Evolutionary conservation across 2,329 filamentous ascomycete species (phyloP), one percentile per base, ranked within the genome.

Genomic region (Sporothrix euskadiensis): DNA sequence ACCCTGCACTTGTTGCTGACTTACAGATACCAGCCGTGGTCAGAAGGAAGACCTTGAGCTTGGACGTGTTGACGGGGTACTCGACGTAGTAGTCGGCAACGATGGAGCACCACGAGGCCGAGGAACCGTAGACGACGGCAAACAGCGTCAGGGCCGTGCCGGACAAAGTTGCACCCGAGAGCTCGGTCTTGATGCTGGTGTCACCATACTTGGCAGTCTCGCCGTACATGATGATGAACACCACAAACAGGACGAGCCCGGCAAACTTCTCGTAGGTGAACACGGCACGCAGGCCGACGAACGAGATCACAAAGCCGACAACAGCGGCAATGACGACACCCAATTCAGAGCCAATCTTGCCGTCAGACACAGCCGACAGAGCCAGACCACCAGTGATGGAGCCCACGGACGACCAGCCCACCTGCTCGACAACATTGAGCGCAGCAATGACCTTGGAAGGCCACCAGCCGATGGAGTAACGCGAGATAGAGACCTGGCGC

Each of bases 261-360:
- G 85, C 84, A 77, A 84, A 86, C 69, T 83, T 81, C 77, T 87
- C 85, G 75, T 86, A 88, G 6, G 82, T 75, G 74, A 88, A 82
- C 59, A 88, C 81, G 26, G 82, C 81, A 75, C 81, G 82, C 76
- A 87, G 83, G 0, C 87, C 87, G 69, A 86, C 82, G 76, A 88
- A 85, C 0, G 85, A 86, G 30, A 88, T 83, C 66, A 86, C 73
- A 57, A 88, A 82, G 5, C 84, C 83, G 22, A 86, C 78, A 14
- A 88, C 78, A 8, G 83, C 83, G 26, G 86, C 83, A 56, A 89
- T 83, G 73, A 87, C 82, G 71, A 89, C 87, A 16, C 86, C 86
- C n/a, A 87, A 82, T 16, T 84, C 81, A 0, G 85, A 81, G 65
- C 82, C 84, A 52, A 88, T 78, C n/a, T 76, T 78, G 32, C 83